phyloP scores from a whole-genome alignment of 129 eudicot genomes.

The Pittosporum tobira region DNA sequence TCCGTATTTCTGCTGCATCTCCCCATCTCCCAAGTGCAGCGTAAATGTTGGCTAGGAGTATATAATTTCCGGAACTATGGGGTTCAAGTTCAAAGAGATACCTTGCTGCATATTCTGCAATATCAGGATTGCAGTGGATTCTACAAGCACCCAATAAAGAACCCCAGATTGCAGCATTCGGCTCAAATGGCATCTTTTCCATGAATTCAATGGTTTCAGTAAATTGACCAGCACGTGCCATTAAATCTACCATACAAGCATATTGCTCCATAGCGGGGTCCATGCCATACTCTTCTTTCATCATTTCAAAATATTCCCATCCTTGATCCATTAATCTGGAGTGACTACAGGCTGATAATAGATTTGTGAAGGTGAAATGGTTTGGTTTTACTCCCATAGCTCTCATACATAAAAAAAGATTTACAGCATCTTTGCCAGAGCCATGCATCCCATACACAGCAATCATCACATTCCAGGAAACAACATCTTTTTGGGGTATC shows the following conservation, averaged over 20 bases:
- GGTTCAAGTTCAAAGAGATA: slow-evolving; percentile 16
- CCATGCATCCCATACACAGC: slow-evolving; percentile 16
- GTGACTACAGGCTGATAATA: slow-evolving; percentile 18
- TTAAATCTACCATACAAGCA: slow-evolving; percentile 22
- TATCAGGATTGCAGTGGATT: slow-evolving; percentile 8
- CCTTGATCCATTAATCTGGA: slow-evolving; percentile 17
- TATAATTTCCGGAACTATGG: slow-evolving; percentile 15
- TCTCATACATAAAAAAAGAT: slow-evolving; percentile 1
- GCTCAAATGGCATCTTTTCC: slow-evolving; percentile 11
- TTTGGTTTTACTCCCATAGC: slow-evolving; percentile 12
- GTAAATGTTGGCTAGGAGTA: slow-evolving; percentile 18
- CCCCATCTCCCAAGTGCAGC: slow-evolving; percentile 14
- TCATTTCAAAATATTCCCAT: slow-evolving; percentile 11
- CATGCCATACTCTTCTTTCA: slow-evolving; percentile 12
- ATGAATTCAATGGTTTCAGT: neutral
- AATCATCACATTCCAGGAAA: slow-evolving; percentile 14
- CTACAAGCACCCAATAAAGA: slow-evolving; percentile 11
- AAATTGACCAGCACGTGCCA: slow-evolving; percentile 14
- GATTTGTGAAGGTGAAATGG: slow-evolving; percentile 8
- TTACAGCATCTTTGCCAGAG: slow-evolving; percentile 1
- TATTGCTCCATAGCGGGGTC: slow-evolving; percentile 16
- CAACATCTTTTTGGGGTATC: slow-evolving; percentile 5
- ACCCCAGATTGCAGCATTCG: slow-evolving; percentile 16
- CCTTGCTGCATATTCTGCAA: slow-evolving; percentile 17
- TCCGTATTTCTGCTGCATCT: slow-evolving; percentile 10